A percentile compares a stretch with the other conserved stretches of the same genome.
These are phyloP conservation scores for Neurospora sp. DNA, from an alignment of 2,329 filamentous ascomycete genomes.

Conservation along the genomic window DNA sequence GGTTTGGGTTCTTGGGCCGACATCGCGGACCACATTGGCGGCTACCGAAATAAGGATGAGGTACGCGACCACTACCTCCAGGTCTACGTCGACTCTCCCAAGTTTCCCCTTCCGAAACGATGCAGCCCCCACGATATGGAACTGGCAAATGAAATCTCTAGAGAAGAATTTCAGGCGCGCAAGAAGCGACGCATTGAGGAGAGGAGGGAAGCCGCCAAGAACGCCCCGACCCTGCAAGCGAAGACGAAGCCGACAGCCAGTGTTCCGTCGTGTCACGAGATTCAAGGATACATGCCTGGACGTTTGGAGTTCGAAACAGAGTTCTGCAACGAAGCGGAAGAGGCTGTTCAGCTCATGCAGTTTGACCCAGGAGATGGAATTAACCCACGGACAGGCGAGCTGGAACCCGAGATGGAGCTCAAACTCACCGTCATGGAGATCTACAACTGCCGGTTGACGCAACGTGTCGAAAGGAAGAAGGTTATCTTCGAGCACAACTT, in stretches of 20 bases:
- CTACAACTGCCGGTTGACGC: conserved; percentile 85
- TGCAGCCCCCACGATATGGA: conserved; percentile 74
- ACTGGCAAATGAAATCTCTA: conserved; percentile 68
- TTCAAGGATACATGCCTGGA: conserved; percentile 97
- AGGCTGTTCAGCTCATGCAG: conserved; percentile 95
- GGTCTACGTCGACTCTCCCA: conserved; percentile 73
- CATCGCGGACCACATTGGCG: conserved; percentile 95
- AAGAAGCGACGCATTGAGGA: conserved; percentile 94
- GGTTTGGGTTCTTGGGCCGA: conserved; percentile 96
- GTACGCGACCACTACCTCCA: conserved; percentile 88
- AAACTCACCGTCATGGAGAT: conserved; percentile 98
- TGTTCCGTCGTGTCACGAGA: conserved; percentile 93
- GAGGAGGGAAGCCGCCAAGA: conserved; percentile 76
- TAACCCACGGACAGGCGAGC: conserved; percentile 70
- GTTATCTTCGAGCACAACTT: conserved; percentile 93
- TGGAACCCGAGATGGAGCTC: conserved; percentile 92
- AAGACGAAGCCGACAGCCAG: conserved; percentile 95
- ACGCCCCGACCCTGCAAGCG: conserved; percentile 69
- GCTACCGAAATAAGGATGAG: conserved; percentile 88
- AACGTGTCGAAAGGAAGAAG: conserved; percentile 88
- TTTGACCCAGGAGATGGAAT: conserved; percentile 94
- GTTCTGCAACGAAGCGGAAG: conserved; percentile 94
- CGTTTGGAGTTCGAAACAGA: conserved; percentile 96
- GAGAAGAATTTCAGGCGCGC: conserved; percentile 84
- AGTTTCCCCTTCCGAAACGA: conserved; percentile 77